Percentiles rank a stretch among this genome's conserved stretches.
phyloP scores from a whole-genome alignment of 805 yeast species.

The Pichia californica region DNA sequence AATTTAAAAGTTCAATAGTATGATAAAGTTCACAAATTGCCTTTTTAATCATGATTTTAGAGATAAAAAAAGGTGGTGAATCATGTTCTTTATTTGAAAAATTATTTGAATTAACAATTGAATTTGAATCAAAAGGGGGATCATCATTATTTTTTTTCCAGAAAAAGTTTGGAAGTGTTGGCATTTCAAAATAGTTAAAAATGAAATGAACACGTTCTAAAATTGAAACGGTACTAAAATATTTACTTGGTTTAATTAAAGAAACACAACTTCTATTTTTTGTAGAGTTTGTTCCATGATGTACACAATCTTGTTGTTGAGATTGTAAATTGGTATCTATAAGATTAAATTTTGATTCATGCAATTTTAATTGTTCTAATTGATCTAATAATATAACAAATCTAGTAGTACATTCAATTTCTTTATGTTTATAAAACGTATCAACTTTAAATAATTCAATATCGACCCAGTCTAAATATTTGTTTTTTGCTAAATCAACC shows the following conservation, averaged over 20 bases:
- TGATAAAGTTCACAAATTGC: constrained; percentile 72
- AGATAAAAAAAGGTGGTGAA: constrained; percentile 51
- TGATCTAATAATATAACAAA: constrained; percentile 62
- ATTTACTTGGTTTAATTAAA: not conserved
- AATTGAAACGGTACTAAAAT: not conserved
- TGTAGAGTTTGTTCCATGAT: not conserved
- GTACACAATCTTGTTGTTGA: constrained; percentile 1
- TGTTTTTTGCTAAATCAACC: constrained; percentile 32
- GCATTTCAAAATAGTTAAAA: constrained; percentile 32
- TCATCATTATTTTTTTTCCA: too few relatives aligned
- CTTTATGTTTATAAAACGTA: constrained; percentile 51
- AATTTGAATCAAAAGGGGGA: too few relatives aligned
- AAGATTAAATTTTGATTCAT: not conserved
- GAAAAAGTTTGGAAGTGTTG: constrained; percentile 34
- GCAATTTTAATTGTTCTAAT: constrained; percentile 40
- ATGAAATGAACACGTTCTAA: constrained; percentile 13
- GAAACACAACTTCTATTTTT: not conserved
- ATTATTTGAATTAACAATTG: too few relatives aligned
- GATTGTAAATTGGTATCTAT: not conserved
- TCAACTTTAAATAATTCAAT: constrained; percentile 54
- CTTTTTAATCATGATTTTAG: constrained; percentile 58
- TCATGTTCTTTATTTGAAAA: not conserved
- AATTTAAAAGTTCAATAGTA: constrained; percentile 58
- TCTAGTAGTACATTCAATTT: constrained; percentile 51
- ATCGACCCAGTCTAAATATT: constrained; percentile 63